These are phyloP conservation scores for Incumbomyces delicatus DNA, from an alignment of 2,329 filamentous ascomycete genomes.

Conservation along the genomic window DNA sequence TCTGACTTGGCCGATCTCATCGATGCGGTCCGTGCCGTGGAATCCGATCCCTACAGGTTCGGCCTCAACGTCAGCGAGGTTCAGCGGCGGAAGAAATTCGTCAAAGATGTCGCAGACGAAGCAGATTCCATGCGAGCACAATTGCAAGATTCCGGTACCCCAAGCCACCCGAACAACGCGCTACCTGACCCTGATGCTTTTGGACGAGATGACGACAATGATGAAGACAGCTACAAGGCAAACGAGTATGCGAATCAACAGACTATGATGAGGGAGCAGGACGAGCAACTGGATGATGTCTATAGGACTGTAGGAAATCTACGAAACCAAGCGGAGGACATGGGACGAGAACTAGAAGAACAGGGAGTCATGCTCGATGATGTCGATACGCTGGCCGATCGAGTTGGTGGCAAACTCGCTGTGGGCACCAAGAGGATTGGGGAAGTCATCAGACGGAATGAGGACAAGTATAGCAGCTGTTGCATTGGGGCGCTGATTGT, in stretches of 20 bases:
- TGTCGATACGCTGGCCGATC: constrained; percentile 73
- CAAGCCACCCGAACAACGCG: constrained; percentile 28
- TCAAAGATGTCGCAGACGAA: constrained; percentile 82
- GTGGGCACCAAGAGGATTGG: constrained; percentile 79
- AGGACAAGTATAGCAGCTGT: constrained; percentile 47
- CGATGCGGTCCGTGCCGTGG: constrained; percentile 76
- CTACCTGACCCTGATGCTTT: constrained; percentile 53
- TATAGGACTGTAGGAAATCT: constrained; percentile 88
- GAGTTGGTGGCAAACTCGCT: constrained; percentile 76
- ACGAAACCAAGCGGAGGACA: constrained; percentile 81
- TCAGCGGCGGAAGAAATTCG: constrained; percentile 65
- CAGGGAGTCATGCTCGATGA: constrained; percentile 81
- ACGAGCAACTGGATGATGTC: constrained; percentile 83
- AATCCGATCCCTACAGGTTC: constrained; percentile 77
- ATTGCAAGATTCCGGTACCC: constrained; percentile 45
- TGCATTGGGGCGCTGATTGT: constrained; percentile 18
- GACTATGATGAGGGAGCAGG: constrained; percentile 89
- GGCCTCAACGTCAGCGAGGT: constrained; percentile 79
- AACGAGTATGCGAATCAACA: constrained; percentile 88
- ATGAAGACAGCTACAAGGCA: constrained; percentile 59
- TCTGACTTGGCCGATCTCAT: constrained; percentile 84
- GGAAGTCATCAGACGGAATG: constrained; percentile 76
- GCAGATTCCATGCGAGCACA: constrained; percentile 83
- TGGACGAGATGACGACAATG: constrained; percentile 37
- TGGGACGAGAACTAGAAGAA: constrained; percentile 94